Percentiles rank a stretch among this genome's conserved stretches.
Evolutionary conservation across 148 eudicot species (phyloP).

Genomic region (Diospyros kaki): DNA sequence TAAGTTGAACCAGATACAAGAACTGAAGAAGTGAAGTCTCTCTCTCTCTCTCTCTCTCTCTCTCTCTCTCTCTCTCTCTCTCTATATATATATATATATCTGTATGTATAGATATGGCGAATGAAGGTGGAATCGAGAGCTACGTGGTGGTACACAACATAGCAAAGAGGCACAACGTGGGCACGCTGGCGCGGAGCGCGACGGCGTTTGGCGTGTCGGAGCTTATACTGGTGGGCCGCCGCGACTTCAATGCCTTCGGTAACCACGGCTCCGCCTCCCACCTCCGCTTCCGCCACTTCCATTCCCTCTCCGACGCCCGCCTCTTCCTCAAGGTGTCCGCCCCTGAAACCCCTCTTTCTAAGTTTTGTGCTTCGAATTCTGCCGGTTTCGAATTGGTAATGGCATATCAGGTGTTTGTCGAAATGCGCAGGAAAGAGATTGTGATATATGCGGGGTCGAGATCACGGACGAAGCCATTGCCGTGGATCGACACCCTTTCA

Average conservation of each 20-base stretch:
- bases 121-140: conserved; percentile 33
- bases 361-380: background rate
- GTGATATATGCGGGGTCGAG: conserved; percentile 97
- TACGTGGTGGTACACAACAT: conserved; percentile 93
- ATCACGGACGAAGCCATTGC: conserved; percentile 69
- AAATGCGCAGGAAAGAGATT: conserved; percentile 61
- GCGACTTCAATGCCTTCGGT: conserved; percentile 94
- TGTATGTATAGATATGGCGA: background rate
- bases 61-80: background rate
- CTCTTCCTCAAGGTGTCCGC: conserved; percentile 62
- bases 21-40: no score
- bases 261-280: conserved; percentile 95
- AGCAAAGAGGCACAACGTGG: conserved; percentile 96
- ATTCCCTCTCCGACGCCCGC: conserved; percentile 73
- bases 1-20: no score
- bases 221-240: conserved; percentile 77
- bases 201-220: conserved; percentile 96
- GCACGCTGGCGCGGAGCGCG: conserved; percentile 89
- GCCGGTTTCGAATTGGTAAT: background rate
- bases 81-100: no score
- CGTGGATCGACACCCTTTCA: conserved; percentile 78
- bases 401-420: conserved; percentile 6
- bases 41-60: background rate
- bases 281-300: conserved; percentile 77
- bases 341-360: background rate